Conservation (phyloP, 2,329 filamentous ascomycete species). For the Coniochaeta hoffmannii region DNA sequence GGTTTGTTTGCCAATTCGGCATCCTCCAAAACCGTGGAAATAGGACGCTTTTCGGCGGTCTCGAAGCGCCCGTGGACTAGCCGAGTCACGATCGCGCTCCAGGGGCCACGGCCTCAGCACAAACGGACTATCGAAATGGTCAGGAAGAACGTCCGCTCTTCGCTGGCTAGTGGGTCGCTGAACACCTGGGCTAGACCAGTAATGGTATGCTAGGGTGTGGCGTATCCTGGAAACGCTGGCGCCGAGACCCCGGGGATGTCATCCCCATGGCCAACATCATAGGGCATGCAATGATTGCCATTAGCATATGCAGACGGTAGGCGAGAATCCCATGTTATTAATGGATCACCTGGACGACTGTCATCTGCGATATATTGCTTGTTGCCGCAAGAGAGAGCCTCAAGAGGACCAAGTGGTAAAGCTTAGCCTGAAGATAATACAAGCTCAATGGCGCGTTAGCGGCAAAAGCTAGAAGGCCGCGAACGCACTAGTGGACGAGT, state of each 20-base stretch:
- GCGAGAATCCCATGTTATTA: too few species aligned
- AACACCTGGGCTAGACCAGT: neutral
- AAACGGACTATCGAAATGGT: neutral
- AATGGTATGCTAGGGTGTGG: neutral
- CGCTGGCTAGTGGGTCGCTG: neutral
- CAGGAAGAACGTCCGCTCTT: neutral
- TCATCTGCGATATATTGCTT: too few species aligned
- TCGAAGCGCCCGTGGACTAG: neutral
- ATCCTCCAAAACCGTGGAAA: neutral
- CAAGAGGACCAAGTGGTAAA: too few species aligned
- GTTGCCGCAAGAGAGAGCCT: too few species aligned
- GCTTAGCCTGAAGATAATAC: neutral
- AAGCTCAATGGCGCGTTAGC: neutral
- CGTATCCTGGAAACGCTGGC: neutral
- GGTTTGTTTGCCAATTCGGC: neutral
- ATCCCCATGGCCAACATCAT: too few species aligned
- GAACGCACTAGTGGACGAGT: neutral
- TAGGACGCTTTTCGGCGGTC: neutral
- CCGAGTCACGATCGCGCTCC: neutral
- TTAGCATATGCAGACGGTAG: too few species aligned
- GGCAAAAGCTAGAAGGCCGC: neutral
- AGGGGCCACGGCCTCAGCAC: neutral
- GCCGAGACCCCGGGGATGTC: neutral
- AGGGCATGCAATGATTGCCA: too few species aligned
- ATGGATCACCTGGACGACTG: too few species aligned